phyloP scores from a whole-genome alignment of 2,329 filamentous ascomycete genomes.

The Aspergillus texensis region DNA sequence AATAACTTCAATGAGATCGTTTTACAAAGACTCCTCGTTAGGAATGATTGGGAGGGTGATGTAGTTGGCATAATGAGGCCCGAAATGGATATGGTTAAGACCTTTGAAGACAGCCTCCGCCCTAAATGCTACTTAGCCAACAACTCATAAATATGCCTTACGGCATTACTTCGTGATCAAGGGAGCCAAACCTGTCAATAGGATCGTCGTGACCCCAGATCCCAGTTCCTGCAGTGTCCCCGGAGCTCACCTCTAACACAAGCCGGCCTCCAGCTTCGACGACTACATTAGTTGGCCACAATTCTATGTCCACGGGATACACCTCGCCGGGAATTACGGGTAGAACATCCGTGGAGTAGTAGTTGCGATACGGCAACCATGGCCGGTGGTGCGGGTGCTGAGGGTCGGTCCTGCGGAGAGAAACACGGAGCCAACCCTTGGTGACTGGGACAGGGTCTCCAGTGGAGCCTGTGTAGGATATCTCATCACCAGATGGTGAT shows the following conservation, averaged over 20 bases:
- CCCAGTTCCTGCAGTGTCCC: not conserved
- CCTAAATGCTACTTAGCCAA: too few species aligned
- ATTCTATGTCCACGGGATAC: conserved; percentile 50
- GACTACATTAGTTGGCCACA: conserved; percentile 37
- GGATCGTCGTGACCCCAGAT: not conserved
- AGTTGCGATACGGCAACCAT: conserved; percentile 52
- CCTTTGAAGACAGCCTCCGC: too few species aligned
- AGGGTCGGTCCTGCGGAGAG: conserved; percentile 48
- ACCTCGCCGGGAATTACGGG: conserved; percentile 50
- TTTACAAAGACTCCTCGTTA: too few species aligned
- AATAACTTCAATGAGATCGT: too few species aligned
- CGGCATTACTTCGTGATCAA: too few species aligned
- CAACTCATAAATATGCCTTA: too few species aligned
- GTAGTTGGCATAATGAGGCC: too few species aligned
- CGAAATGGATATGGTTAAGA: too few species aligned
- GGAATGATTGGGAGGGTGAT: too few species aligned
- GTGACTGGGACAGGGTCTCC: conserved; percentile 54
- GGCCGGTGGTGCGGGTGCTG: conserved; percentile 45
- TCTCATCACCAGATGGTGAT: conserved; percentile 48
- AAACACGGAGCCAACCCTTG: conserved; percentile 58
- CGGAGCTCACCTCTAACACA: conserved; percentile 7
- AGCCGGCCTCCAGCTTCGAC: conserved; percentile 24
- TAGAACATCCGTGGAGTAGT: conserved; percentile 40
- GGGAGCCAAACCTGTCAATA: not conserved
- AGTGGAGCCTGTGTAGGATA: conserved; percentile 56